Base-by-base conservation (phyloP, 2,329 filamentous ascomycete genomes). In the Exophiala dermatitidis region DNA sequence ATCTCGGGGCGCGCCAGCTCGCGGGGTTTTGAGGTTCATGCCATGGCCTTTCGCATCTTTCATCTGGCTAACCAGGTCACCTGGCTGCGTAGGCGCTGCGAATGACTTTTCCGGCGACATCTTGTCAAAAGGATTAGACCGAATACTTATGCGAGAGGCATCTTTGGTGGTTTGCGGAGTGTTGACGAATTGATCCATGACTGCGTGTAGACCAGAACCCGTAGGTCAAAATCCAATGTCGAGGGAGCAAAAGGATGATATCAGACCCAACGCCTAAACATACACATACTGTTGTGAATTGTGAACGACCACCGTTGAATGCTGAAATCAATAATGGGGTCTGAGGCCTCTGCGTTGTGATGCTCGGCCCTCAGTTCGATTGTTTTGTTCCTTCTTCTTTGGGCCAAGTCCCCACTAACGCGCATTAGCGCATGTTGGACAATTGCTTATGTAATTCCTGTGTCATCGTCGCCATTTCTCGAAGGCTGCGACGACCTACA, bases 21-120 rank as follows among this genome's bases (percentile, higher is more conserved):
- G 83, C 32, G 91, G 91, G 48, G 91, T 95, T 64, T 81, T 78
- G 59, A 89, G 71, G 66, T 72, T 84, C 63, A 78, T 72, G 44
- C 69, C 78, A 62, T 70, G 77, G 60, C 66, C 64, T 52, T 72
- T 70, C 10, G 82, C 82, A 68, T 86, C 86, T 62, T 83, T 82
- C 65, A 93, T 78, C 59, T 87, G 83, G 58, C 85, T 83, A 45
- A 94, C 74, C 28, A 96, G 73, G 63, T 93, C 88, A 64, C 83
- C 82, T 66, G 84, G 82, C 69, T 88, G 90, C 30, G 77, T 80
- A 28, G 86, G 90, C 31, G 88, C 90, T 52, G 84, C 82, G 63
- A 96, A 95, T 1, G 91, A 93, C 53, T 88, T 83, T 67, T 94
- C 89, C 64, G 90, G 85, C 48, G 89, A 94, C 62, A 91, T 83